phyloP scores from a whole-genome alignment of 805 yeast genomes.

The Pichia nanzhaoensis region DNA sequence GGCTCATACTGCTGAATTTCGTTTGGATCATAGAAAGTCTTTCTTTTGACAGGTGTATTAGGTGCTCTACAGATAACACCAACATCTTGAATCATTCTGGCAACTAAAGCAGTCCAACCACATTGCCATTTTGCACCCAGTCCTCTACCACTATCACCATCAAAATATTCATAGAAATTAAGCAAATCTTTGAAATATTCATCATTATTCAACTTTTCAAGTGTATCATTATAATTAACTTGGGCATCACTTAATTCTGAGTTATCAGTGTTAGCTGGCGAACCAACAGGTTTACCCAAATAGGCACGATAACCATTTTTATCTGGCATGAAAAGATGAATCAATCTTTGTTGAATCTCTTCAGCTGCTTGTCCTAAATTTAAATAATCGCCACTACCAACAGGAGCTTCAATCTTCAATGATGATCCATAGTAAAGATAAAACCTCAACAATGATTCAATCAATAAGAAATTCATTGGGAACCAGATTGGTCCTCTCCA shows the following conservation, averaged over 20 bases:
- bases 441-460: constrained; percentile 82
- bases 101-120: constrained; percentile 94
- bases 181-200: constrained; percentile 67
- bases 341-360: constrained; percentile 79
- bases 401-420: constrained; percentile 82
- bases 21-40: constrained; percentile 27
- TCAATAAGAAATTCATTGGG: constrained; percentile 79
- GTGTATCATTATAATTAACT: constrained; percentile 39
- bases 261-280: constrained; percentile 38
- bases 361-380: constrained; percentile 88
- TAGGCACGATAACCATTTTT: constrained; percentile 60
- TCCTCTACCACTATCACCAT: constrained; percentile 92
- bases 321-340: constrained; percentile 66
- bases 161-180: constrained; percentile 82
- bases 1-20: constrained; percentile 39
- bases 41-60: constrained; percentile 26
- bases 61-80: constrained; percentile 63
- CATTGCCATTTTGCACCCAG: constrained; percentile 91
- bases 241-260: constrained; percentile 43
- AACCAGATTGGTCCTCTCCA: constrained; percentile 99
- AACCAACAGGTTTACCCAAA: constrained; percentile 46
- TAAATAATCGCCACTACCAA: constrained; percentile 67
- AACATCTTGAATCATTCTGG: constrained; percentile 85
- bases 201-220: constrained; percentile 47
- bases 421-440: constrained; percentile 83